Evolutionary conservation across 805 yeast species (phyloP).

Genomic region (Ogataea pilisensis): DNA sequence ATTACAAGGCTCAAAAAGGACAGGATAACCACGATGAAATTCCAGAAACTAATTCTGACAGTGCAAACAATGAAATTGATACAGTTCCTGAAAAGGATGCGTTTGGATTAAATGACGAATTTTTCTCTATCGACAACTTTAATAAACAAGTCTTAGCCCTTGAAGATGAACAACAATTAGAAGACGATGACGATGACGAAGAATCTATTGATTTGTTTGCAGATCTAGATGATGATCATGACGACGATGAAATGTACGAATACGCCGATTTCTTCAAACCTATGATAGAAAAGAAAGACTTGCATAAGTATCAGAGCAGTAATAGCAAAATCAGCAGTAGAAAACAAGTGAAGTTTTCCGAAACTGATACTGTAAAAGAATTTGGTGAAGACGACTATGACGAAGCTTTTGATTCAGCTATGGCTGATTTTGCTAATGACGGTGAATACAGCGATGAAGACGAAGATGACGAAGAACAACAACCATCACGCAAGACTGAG

Average conservation of each 20-base stretch:
- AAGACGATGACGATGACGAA: conserved; percentile 43
- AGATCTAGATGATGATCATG: conserved; percentile 49
- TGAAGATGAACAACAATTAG: conserved; percentile 40
- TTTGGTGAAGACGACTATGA: conserved; percentile 61
- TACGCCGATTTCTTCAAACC: conserved; percentile 64
- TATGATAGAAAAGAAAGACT: conserved; percentile 13
- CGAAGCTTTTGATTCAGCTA: conserved; percentile 55
- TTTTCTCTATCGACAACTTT: conserved; percentile 82
- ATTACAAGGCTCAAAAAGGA: conserved; percentile 8
- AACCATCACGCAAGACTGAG: conserved; percentile 22
- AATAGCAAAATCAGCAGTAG: conserved; percentile 8
- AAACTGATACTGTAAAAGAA: conserved; percentile 36
- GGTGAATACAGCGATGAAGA: conserved; percentile 34
- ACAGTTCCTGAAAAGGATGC: conserved; percentile 39
- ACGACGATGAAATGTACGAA: conserved; percentile 44
- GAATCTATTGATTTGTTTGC: conserved; percentile 51
- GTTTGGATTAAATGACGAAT: conserved; percentile 74
- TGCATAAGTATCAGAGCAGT: conserved; percentile 7
- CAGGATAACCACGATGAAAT: conserved; percentile 9
- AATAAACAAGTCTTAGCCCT: conserved; percentile 68
- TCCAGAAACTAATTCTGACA: conserved; percentile 16
- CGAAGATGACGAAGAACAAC: conserved; percentile 30
- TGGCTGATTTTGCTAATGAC: conserved; percentile 56
- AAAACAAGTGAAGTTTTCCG: conserved; percentile 14
- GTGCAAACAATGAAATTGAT: conserved; percentile 18